Conservation (phyloP, 345 rosid genomes). For the Populus simonii region DNA sequence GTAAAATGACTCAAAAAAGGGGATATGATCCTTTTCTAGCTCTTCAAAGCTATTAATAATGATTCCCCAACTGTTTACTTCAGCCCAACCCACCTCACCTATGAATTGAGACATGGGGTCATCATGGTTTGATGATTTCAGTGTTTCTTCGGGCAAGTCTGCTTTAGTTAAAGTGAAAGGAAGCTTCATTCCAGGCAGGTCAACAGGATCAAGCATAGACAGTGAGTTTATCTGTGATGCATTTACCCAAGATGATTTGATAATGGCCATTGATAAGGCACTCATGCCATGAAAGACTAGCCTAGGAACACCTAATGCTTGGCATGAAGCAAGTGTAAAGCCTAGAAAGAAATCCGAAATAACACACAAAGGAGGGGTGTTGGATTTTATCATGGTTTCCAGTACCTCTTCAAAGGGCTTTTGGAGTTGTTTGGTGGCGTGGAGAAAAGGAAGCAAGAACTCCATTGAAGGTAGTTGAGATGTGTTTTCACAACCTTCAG, state of each 20-base stretch:
- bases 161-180: constrained; percentile 14
- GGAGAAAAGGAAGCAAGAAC: constrained; percentile 10
- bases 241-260: neutral
- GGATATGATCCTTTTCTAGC: constrained; percentile 11
- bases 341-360: constrained; percentile 29
- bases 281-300: constrained; percentile 23
- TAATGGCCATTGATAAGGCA: constrained; percentile 19
- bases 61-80: constrained; percentile 22
- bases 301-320: constrained; percentile 14
- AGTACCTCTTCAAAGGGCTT: constrained; percentile 10
- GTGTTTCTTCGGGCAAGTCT: constrained; percentile 2
- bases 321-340: constrained; percentile 19
- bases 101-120: neutral
- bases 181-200: constrained; percentile 10
- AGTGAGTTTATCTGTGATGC: neutral
- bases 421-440: constrained; percentile 13
- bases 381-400: neutral
- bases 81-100: constrained; percentile 11
- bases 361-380: constrained; percentile 13
- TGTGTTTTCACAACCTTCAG: constrained; percentile 21
- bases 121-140: neutral
- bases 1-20: constrained; percentile 23
- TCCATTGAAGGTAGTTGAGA: constrained; percentile 19
- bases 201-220: neutral
- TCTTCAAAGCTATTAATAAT: constrained; percentile 28